These are phyloP conservation scores for Boletellus emodensis DNA, from an alignment of 768 basidiomycete genomes.

Conservation along the genomic window DNA sequence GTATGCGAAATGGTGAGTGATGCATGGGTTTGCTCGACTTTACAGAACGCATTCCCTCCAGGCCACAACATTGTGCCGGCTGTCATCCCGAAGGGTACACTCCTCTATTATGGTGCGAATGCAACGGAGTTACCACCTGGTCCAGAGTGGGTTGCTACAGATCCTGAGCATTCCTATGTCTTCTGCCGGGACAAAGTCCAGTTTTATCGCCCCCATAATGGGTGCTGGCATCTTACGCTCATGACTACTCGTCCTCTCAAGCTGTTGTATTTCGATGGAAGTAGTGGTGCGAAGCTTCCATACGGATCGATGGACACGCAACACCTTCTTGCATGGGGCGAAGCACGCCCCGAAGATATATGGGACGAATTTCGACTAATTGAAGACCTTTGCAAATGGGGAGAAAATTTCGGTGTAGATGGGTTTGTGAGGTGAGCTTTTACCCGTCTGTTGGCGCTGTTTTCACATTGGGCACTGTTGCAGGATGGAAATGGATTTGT, in stretches of 20 bases:
- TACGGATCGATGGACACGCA: neutral
- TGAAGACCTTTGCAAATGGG: neutral
- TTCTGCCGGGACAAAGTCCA: neutral
- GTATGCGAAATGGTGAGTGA: neutral
- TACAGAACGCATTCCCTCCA: neutral
- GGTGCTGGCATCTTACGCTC: neutral
- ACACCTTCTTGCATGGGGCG: neutral
- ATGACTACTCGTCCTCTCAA: neutral
- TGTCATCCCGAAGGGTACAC: neutral
- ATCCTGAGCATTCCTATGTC: neutral
- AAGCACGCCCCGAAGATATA: neutral
- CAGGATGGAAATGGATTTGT: constrained; percentile 1
- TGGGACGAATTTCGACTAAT: neutral
- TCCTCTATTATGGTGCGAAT: neutral
- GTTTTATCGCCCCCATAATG: neutral
- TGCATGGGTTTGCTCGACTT: neutral
- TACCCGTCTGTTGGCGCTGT: neutral
- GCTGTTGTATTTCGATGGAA: neutral
- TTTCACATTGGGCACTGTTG: neutral
- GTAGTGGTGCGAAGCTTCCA: neutral
- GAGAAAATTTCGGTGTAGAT: neutral
- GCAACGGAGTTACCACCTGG: neutral
- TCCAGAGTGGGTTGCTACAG: neutral
- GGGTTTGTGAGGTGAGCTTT: neutral
- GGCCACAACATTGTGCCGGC: neutral